Percentiles rank a stretch among this genome's conserved stretches.
Conservation (phyloP, 441 rosid species). For the Geranium incanum region DNA sequence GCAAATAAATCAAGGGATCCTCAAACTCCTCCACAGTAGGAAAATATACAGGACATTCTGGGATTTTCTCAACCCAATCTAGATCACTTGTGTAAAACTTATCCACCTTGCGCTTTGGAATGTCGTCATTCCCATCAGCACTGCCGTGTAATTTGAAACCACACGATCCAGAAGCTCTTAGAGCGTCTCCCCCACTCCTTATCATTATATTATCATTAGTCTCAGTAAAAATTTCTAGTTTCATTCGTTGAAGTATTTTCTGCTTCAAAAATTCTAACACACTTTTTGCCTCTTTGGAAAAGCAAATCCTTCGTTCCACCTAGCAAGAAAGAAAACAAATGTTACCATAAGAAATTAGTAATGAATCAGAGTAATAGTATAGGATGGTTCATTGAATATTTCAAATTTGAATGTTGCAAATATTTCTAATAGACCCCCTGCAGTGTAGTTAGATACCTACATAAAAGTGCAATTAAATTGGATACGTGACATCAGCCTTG, state of each 20-base stretch:
- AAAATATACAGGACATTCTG: conserved; percentile 85
- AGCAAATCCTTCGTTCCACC: conserved; percentile 87
- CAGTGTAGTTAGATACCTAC: neutral
- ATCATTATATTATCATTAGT: conserved; percentile 39
- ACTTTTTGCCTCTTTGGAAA: conserved; percentile 65
- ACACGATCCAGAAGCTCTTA: conserved; percentile 67
- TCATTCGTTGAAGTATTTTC: conserved; percentile 69
- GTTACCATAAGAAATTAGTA: conserved; percentile 14
- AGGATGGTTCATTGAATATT: neutral
- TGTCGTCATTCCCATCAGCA: conserved; percentile 41
- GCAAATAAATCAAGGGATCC: conserved; percentile 88
- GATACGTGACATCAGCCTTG: neutral
- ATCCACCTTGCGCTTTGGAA: conserved; percentile 59
- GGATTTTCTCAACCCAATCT: conserved; percentile 83
- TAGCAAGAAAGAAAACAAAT: conserved; percentile 27
- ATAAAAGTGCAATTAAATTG: neutral
- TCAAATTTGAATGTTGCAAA: neutral
- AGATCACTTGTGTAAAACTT: conserved; percentile 65
- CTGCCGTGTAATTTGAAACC: conserved; percentile 63
- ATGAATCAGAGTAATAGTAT: conserved; percentile 4
- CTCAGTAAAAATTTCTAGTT: conserved; percentile 44
- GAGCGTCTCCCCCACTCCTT: conserved; percentile 85
- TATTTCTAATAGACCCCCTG: neutral
- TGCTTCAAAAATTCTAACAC: conserved; percentile 74
- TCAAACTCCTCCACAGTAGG: conserved; percentile 94